These are phyloP conservation scores for Pythium insidiosum DNA, from an alignment of 352 stramenopile species.

Conservation along the genomic window DNA sequence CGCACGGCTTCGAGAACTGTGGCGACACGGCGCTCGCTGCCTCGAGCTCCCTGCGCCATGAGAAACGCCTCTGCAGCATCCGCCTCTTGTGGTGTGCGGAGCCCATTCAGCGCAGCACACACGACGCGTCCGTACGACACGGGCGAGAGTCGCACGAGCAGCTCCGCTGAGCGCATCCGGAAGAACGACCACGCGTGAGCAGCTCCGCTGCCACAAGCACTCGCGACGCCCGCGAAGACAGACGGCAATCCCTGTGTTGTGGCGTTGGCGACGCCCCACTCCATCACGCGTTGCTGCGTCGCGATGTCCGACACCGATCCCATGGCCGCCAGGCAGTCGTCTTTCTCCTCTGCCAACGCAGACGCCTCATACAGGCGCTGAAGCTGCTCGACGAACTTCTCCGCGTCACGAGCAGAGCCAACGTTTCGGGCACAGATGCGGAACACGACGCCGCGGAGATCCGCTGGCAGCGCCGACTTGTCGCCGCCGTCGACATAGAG, in stretches of 20 bases:
- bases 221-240: slow-evolving; percentile 45
- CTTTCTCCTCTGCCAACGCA: slow-evolving; percentile 59
- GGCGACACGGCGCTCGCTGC: no score
- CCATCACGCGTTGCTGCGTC: slow-evolving; percentile 53
- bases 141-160: slow-evolving; percentile 50
- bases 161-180: slow-evolving; percentile 46
- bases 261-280: slow-evolving; percentile 63
- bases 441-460: slow-evolving; percentile 54
- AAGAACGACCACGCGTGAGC: slow-evolving; percentile 64
- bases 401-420: slow-evolving; percentile 4
- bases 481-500: slow-evolving; percentile 39
- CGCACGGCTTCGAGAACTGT: no score
- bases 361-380: slow-evolving; percentile 52
- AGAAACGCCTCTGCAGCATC: no score
- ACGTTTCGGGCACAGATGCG: slow-evolving; percentile 26
- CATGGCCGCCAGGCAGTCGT: slow-evolving; percentile 48
- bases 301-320: slow-evolving; percentile 29
- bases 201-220: slow-evolving; percentile 29
- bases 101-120: no score
- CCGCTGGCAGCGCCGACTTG: slow-evolving; percentile 30
- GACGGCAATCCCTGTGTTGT: slow-evolving; percentile 54
- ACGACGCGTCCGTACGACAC: slow-evolving; percentile 44
- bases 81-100: no score
- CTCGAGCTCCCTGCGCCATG: no score
- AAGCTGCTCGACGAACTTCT: slow-evolving; percentile 35